Percentiles rank a stretch among this genome's conserved stretches.
Conservation (phyloP, 345 rosid species). For the Erysimum cheiranthoides region DNA sequence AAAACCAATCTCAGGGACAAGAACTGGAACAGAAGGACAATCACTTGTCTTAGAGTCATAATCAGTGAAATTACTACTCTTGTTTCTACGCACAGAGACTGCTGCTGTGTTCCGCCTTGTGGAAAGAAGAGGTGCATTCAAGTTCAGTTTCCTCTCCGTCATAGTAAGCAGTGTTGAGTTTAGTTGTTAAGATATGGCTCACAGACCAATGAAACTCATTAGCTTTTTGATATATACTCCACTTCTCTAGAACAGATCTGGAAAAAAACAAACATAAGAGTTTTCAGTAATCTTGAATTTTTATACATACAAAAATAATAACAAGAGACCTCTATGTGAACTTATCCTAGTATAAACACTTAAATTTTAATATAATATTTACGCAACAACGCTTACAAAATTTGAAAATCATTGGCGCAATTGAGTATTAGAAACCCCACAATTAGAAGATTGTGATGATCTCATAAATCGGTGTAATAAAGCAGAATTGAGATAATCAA, state of each 20-base stretch:
- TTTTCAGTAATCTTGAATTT: conserved; percentile 26
- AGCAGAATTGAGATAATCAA: background rate
- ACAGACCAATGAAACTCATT: conserved; percentile 23
- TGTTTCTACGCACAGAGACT: conserved; percentile 47
- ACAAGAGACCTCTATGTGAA: conserved; percentile 1
- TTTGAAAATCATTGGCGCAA: background rate
- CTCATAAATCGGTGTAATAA: background rate
- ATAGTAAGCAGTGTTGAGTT: conserved; percentile 36
- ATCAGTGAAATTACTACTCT: conserved; percentile 19
- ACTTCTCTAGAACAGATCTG: conserved; percentile 18
- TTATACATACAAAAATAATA: conserved; percentile 23
- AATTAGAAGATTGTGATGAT: background rate
- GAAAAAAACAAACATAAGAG: background rate
- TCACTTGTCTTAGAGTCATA: conserved; percentile 27
- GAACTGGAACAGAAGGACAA: conserved; percentile 39
- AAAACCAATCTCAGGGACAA: conserved; percentile 45
- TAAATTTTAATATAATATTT: conserved; percentile 17
- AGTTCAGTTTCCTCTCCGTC: conserved; percentile 81
- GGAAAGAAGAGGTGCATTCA: conserved; percentile 79
- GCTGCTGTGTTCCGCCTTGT: conserved; percentile 58
- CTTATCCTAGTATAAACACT: conserved; percentile 19
- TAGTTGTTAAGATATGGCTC: conserved; percentile 5
- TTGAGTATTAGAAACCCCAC: background rate
- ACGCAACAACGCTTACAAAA: background rate
- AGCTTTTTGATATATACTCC: conserved; percentile 11